phyloP scores from a whole-genome alignment of 139 green algal species.

The Coelastrella sp. region DNA sequence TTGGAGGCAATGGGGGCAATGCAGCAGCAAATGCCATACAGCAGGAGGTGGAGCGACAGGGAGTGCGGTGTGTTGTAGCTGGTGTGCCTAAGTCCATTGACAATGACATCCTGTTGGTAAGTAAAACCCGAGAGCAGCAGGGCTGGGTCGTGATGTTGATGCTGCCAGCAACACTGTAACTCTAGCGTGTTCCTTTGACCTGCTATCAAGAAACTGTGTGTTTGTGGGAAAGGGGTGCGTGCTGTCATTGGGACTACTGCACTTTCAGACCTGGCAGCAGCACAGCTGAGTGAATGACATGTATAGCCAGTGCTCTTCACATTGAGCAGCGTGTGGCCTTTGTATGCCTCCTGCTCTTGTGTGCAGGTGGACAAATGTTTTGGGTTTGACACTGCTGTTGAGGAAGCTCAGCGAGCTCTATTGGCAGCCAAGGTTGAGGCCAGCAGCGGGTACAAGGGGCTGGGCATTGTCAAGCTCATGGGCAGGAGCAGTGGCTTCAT shows the following conservation, averaged over 20 bases:
- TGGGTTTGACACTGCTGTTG: slow-evolving; percentile 89
- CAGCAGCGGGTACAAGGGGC: slow-evolving; percentile 68
- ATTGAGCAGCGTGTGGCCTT: background rate
- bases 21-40: slow-evolving; percentile 87
- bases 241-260: background rate
- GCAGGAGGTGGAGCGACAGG: slow-evolving; percentile 77
- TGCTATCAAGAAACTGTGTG: background rate
- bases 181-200: too few species aligned
- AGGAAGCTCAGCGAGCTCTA: slow-evolving; percentile 81
- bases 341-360: too few species aligned
- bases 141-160: too few species aligned
- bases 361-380: slow-evolving; percentile 65
- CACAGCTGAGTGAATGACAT: background rate
- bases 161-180: too few species aligned
- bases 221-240: background rate
- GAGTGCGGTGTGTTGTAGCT: slow-evolving; percentile 85
- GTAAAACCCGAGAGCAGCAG: background rate
- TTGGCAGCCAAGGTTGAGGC: slow-evolving; percentile 85
- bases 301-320: background rate
- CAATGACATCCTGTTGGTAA: slow-evolving; percentile 96
- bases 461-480: slow-evolving; percentile 93
- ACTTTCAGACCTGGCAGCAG: background rate
- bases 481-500: slow-evolving; percentile 89
- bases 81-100: slow-evolving; percentile 99
- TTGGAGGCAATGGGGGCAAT: slow-evolving; percentile 90